Evolutionary conservation across 768 basidiomycete genomes (phyloP).

Genomic region (Suillus paluster): DNA sequence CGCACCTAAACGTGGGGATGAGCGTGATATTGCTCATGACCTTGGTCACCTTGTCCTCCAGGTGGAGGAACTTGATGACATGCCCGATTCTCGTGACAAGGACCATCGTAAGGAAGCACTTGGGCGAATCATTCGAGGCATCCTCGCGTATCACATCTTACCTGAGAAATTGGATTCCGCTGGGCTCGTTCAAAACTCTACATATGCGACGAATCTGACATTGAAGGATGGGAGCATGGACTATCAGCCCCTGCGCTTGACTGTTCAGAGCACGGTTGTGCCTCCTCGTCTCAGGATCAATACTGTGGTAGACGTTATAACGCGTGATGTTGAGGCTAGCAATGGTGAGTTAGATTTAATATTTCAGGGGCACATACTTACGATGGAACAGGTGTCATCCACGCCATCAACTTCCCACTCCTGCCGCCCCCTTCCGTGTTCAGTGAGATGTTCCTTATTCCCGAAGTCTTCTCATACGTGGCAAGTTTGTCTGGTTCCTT

Average conservation of each 20-base stretch:
- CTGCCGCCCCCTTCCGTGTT: slow-evolving; percentile 58
- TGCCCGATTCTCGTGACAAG: slow-evolving; percentile 48
- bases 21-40: slow-evolving; percentile 13
- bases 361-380: background rate
- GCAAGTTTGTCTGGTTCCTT: slow-evolving; percentile 32
- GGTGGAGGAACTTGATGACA: slow-evolving; percentile 43
- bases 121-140: slow-evolving; percentile 54
- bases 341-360: slow-evolving; percentile 48
- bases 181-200: slow-evolving; percentile 56
- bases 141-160: slow-evolving; percentile 63
- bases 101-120: slow-evolving; percentile 58
- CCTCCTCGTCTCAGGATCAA: slow-evolving; percentile 49
- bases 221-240: slow-evolving; percentile 48
- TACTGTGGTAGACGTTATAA: slow-evolving; percentile 47
- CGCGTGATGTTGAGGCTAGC: slow-evolving; percentile 45
- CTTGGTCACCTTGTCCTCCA: slow-evolving; percentile 16
- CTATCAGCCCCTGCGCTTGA: slow-evolving; percentile 49
- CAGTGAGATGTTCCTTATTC: slow-evolving; percentile 48
- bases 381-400: slow-evolving; percentile 46
- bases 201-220: slow-evolving; percentile 52
- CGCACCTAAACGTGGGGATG: slow-evolving; percentile 6
- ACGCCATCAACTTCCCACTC: slow-evolving; percentile 58
- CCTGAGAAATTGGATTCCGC: slow-evolving; percentile 40
- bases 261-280: slow-evolving; percentile 37
- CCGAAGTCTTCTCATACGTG: slow-evolving; percentile 51